A percentile compares a stretch with the other conserved stretches of the same genome.
Conservation (phyloP, 2,329 filamentous ascomycete species). For the Tolypocladium nubicola region DNA sequence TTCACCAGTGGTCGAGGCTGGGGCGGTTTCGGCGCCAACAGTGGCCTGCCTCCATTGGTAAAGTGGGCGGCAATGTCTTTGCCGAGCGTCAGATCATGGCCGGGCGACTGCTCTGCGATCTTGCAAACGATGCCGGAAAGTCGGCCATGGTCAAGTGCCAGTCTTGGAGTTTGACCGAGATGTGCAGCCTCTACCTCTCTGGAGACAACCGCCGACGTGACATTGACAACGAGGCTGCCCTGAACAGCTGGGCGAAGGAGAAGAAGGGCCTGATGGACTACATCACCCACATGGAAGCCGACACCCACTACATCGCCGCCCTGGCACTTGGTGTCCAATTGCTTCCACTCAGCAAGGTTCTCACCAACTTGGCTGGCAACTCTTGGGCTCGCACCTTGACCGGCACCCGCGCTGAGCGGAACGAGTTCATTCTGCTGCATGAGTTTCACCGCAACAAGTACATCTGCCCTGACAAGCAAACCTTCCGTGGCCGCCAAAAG, state of each 20-base stretch:
- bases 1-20: conserved; percentile 87
- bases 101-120: conserved; percentile 82
- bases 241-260: conserved; percentile 71
- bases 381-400: conserved; percentile 95
- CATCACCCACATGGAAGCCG: conserved; percentile 83
- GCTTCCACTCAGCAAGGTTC: conserved; percentile 83
- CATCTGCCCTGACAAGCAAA: conserved; percentile 92
- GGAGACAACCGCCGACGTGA: conserved; percentile 66
- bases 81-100: conserved; percentile 83
- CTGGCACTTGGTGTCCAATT: conserved; percentile 84
- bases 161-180: conserved; percentile 95
- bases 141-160: conserved; percentile 96
- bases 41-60: conserved; percentile 83
- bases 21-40: conserved; percentile 72
- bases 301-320: conserved; percentile 92
- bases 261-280: conserved; percentile 87
- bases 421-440: conserved; percentile 97
- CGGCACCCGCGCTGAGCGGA: conserved; percentile 91
- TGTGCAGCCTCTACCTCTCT: conserved; percentile 84
- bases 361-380: conserved; percentile 94
- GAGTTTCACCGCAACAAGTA: conserved; percentile 97
- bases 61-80: conserved; percentile 82
- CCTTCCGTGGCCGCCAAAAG: conserved; percentile 64
- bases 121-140: conserved; percentile 94
- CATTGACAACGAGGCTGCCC: conserved; percentile 75